Evolutionary conservation across 768 basidiomycete species (phyloP), one percentile per base, ranked within the genome.

Genomic region (Exidia glandulosa): DNA sequence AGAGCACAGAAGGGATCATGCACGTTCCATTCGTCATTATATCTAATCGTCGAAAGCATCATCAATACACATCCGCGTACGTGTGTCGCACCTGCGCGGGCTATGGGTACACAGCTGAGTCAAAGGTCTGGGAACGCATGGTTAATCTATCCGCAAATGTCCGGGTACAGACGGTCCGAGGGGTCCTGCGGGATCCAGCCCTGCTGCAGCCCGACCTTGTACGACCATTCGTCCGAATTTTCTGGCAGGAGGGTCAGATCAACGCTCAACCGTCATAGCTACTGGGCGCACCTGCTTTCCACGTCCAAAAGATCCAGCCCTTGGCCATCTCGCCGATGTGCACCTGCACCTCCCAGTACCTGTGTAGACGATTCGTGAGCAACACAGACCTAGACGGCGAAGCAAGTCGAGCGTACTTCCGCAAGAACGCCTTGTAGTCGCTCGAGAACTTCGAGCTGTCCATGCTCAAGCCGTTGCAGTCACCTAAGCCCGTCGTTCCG

Each of bases 321-420:
- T 82, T 78, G 14, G 84, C 78, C 33, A 75, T 75, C 71, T 92
- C 90, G 25, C 86, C 89, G 57, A 88, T 77, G 60, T 80, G 80
- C 14, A 85, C 82, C 71, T 92, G 90, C 3, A 83, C 84, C 67
- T 93, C 90, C 79, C 86, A 93, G 64, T 87, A 90, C 68, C 82
- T 84, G 32, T 47, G 62, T 16, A 70, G 59, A 41, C 64, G 63
- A 12, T 64, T 61, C 3, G 30, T 14, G 12, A n/a, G 32, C 14
- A 4, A 33, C 14, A 57, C 14, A 47, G 4, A 16, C 13, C 4
- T 29, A 25, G 14, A 31, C 57, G 47, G 30, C 33, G 16, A 25
- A n/a, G 32, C 23, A 32, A 9, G 3, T 3, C 9, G 23, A 0
- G 76, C 81, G 67, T 63, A 85, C 83, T 81, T 74, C 60, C 86